Evolutionary conservation across 2,329 filamentous ascomycete genomes (phyloP), one percentile per base, ranked within the genome.

Genomic region (Ceratocystiopsis sp.): DNA sequence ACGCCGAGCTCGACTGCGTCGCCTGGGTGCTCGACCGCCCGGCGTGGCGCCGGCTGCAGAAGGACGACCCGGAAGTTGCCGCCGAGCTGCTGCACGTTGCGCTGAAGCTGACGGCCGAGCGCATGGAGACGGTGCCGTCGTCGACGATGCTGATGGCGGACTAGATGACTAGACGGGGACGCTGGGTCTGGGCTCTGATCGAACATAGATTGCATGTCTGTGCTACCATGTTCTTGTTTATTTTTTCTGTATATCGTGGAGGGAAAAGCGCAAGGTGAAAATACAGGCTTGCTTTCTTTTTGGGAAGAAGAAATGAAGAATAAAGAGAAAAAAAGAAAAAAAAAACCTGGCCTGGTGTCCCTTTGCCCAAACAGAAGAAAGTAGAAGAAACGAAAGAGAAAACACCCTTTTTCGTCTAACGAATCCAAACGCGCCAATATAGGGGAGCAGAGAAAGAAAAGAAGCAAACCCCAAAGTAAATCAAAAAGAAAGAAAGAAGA

Each of bases 41-140:
- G 38, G 69, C 69, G 42, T 98, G 87, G 84, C 66, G 68, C 42
- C 70, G 66, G 53, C 58, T 96, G 48, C 84, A 93, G 58, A 66
- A 66, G 46, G 68, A 78, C 44, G 73, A 93, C 52, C 72, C 77
- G 0, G 83, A 85, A 36, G 76, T 95, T 45, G 85, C 85, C 40
- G 72, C 75, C 53, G 91, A 98, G 62, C 56, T 98, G 54, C 60
- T 98, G 57, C 79, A 78, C 53, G 78, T 96, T 41, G 83, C 82
- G n/a, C 60, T 98, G 57, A 95, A 94, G 67, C 61, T 98, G 58
- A 96, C 89, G 37, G 93, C 81, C 45, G 91, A 98, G 69, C 71
- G 91, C 51, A 93, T 96, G 85, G 38, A 45, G 4, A 52, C 50
- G 2, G 46, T 52, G 21, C 49, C 50, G 37, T 46, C 50, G 12